Percentiles rank a stretch among this genome's conserved stretches.
Conservation (phyloP, 2,329 filamentous ascomycete species). For the Diplocarpon rosae region DNA sequence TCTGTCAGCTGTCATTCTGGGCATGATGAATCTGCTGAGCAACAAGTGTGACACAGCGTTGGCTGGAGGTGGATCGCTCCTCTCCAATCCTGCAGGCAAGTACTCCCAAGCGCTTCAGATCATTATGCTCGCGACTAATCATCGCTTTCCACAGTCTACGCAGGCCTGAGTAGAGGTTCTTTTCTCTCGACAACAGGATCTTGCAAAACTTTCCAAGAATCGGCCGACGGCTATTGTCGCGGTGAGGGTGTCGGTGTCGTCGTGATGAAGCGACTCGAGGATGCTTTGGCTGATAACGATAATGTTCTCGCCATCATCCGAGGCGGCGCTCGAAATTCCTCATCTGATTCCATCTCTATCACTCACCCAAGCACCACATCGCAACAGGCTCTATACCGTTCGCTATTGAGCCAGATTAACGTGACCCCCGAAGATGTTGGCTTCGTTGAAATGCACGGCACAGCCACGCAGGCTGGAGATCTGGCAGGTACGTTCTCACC, state of each 20-base stretch:
- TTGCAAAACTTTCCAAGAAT: slow-evolving; percentile 37
- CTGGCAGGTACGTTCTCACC: too few relatives aligned
- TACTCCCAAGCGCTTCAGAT: too few relatives aligned
- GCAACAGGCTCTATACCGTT: slow-evolving; percentile 57
- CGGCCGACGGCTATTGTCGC: slow-evolving; percentile 41
- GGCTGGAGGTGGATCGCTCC: slow-evolving; percentile 15
- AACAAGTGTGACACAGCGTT: slow-evolving; percentile 16
- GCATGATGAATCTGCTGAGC: slow-evolving; percentile 6
- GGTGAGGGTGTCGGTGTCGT: slow-evolving; percentile 37
- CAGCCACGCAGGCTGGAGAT: slow-evolving; percentile 74
- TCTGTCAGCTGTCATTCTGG: slow-evolving; percentile 20
- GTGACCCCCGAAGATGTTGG: slow-evolving; percentile 65
- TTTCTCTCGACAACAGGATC: slow-evolving; percentile 32
- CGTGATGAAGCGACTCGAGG: slow-evolving; percentile 37
- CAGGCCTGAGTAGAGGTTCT: slow-evolving; percentile 10
- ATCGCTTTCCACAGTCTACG: slow-evolving; percentile 16
- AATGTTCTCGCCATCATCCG: slow-evolving; percentile 44
- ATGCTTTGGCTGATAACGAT: slow-evolving; percentile 39
- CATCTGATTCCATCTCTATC: slow-evolving; percentile 67
- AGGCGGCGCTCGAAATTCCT: slow-evolving; percentile 68
- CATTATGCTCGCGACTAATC: too few relatives aligned
- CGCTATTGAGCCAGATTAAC: slow-evolving; percentile 58
- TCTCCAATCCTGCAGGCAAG: slow-evolving; percentile 8
- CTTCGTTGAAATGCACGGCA: slow-evolving; percentile 83
- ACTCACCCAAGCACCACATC: slow-evolving; percentile 69